A percentile compares a stretch with the other conserved stretches of the same genome.
Conservation (phyloP, 2,329 filamentous ascomycete genomes). For the Chalaropsis thielavioides region DNA sequence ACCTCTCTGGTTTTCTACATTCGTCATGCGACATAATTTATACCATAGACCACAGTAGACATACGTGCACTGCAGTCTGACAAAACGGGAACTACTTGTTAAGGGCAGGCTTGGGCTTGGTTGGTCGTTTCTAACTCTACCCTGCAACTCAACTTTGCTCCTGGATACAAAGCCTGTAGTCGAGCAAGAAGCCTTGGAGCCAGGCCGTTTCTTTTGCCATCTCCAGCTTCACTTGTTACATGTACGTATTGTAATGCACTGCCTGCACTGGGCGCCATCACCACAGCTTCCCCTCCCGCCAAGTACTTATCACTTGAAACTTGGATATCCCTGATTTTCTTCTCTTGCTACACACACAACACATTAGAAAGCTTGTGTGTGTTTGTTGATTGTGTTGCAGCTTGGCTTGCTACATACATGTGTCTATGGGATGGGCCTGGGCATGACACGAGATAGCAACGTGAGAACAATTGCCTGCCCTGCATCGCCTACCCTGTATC, state of each 20-base stretch:
- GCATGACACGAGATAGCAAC: not conserved
- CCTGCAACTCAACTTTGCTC: not conserved
- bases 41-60: constrained; percentile 3
- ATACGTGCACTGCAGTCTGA: constrained; percentile 3
- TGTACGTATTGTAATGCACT: too few relatives aligned
- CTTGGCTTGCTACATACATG: not conserved
- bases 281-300: not conserved
- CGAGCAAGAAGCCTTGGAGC: not conserved
- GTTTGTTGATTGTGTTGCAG: not conserved
- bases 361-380: not conserved
- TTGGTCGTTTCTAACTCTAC: not conserved
- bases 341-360: too few relatives aligned
- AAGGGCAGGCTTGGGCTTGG: not conserved
- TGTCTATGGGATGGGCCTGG: not conserved
- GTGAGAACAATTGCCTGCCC: not conserved
- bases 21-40: constrained; percentile 2
- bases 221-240: not conserved
- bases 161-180: not conserved
- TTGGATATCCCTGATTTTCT: not conserved
- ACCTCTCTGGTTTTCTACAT: not conserved
- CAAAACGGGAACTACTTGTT: not conserved
- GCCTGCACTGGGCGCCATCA: not conserved
- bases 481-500: not conserved
- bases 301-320: not conserved
- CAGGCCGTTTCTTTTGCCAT: not conserved